Evolutionary conservation across 176 grass and related monocot species (phyloP).

Genomic region (Carex parvula): DNA sequence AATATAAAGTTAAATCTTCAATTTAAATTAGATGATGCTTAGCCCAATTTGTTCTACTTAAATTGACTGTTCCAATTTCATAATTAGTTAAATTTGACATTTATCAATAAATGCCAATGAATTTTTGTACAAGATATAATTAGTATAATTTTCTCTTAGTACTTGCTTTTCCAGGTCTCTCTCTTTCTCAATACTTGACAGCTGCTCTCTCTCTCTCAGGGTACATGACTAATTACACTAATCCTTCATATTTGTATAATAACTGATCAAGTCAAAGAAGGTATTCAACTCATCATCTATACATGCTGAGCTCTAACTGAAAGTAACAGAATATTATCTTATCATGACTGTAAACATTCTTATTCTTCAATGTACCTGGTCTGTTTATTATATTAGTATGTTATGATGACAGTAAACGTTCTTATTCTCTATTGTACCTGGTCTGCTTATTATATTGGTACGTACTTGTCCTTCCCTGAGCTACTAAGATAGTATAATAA

Average conservation of each 20-base stretch:
- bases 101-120: too few species aligned
- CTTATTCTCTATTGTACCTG: neutral
- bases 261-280: neutral
- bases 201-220: neutral
- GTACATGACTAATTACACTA: neutral
- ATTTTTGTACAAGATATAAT: neutral
- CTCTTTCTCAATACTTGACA: neutral
- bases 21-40: neutral
- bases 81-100: neutral
- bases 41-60: neutral
- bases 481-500: neutral
- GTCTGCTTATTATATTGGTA: neutral
- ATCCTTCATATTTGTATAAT: neutral
- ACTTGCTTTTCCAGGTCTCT: neutral
- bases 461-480: neutral
- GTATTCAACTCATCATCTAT: neutral
- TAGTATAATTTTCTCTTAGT: neutral
- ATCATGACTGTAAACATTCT: neutral
- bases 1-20: neutral
- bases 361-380: neutral
- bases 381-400: neutral
- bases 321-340: neutral
- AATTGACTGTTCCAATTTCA: neutral
- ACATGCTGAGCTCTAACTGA: neutral
- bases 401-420: neutral